phyloP scores from a whole-genome alignment of 306 rosid species.

The Inga oerstediana region DNA sequence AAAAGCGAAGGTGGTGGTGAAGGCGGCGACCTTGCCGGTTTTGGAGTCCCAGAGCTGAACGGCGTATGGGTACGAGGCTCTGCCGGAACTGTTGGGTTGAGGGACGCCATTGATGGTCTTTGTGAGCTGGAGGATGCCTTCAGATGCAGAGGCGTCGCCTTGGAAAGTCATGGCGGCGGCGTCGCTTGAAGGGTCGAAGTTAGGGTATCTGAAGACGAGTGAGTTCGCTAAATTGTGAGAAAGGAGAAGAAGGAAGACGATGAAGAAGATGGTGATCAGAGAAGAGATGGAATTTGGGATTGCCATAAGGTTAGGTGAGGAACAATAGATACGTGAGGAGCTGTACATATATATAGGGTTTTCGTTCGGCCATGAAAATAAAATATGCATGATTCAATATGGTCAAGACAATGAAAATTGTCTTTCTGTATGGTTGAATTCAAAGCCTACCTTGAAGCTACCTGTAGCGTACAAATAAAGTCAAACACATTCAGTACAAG shows the following conservation, averaged over 20 bases:
- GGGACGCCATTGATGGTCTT: neutral
- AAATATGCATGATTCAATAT: neutral
- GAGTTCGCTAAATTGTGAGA: neutral
- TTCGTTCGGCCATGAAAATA: neutral
- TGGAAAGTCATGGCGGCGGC: neutral
- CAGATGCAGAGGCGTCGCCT: conserved; percentile 13
- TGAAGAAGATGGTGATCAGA: neutral
- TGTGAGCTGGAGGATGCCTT: conserved; percentile 20
- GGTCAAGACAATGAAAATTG: neutral
- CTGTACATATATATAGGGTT: neutral
- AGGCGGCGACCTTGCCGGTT: neutral
- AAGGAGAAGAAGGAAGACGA: neutral
- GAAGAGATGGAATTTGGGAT: neutral
- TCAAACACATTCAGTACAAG: too few relatives aligned
- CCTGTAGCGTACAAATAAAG: neutral
- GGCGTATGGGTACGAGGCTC: conserved; percentile 37
- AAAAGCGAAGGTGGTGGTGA: conserved; percentile 35
- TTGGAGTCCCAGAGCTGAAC: conserved; percentile 42
- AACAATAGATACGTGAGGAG: neutral
- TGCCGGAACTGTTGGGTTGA: conserved; percentile 30
- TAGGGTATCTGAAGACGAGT: neutral
- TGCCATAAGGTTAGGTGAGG: neutral
- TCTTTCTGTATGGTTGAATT: neutral
- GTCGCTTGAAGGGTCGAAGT: neutral
- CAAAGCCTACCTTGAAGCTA: neutral